A percentile compares a stretch with the other conserved stretches of the same genome.
Conservation (phyloP, 306 rosid genomes). For the Dryas alaskensis region DNA sequence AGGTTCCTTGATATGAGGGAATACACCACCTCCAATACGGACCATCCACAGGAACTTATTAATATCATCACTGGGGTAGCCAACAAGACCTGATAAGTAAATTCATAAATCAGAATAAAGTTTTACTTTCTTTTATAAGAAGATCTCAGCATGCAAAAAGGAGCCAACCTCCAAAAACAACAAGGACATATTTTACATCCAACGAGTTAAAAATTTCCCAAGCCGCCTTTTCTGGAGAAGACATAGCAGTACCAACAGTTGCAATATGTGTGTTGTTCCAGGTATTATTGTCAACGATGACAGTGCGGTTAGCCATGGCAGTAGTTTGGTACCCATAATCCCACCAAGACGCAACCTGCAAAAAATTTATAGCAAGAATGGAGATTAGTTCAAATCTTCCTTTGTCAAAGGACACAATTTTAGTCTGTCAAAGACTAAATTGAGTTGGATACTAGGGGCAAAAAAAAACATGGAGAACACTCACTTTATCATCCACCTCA, state of each 20-base stretch:
- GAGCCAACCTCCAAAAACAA: constrained; percentile 94
- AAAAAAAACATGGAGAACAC: constrained; percentile 30
- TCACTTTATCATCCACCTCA: constrained; percentile 93
- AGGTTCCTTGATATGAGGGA: constrained; percentile 95
- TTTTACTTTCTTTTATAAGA: constrained; percentile 9
- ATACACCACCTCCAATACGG: constrained; percentile 98
- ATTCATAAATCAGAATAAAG: constrained; percentile 33
- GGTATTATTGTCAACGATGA: constrained; percentile 97
- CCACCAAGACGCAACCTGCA: constrained; percentile 99
- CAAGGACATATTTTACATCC: constrained; percentile 98
- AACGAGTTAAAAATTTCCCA: constrained; percentile 97
- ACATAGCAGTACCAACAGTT: constrained; percentile 99
- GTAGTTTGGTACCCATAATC: constrained; percentile 99
- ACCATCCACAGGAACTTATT: constrained; percentile 99
- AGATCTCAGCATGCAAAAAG: constrained; percentile 26
- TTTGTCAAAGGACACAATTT: not conserved
- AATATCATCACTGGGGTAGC: constrained; percentile 97
- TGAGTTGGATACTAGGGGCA: not conserved
- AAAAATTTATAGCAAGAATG: constrained; percentile 23
- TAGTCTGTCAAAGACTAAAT: not conserved
- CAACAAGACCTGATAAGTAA: constrained; percentile 76
- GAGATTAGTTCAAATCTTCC: constrained; percentile 12
- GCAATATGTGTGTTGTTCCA: constrained; percentile 99
- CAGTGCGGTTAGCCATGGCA: constrained; percentile 99
- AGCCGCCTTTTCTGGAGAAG: constrained; percentile 99